These are phyloP conservation scores for Tetragonia tetragonoides DNA, from an alignment of 148 eudicot species.

Conservation along the genomic window DNA sequence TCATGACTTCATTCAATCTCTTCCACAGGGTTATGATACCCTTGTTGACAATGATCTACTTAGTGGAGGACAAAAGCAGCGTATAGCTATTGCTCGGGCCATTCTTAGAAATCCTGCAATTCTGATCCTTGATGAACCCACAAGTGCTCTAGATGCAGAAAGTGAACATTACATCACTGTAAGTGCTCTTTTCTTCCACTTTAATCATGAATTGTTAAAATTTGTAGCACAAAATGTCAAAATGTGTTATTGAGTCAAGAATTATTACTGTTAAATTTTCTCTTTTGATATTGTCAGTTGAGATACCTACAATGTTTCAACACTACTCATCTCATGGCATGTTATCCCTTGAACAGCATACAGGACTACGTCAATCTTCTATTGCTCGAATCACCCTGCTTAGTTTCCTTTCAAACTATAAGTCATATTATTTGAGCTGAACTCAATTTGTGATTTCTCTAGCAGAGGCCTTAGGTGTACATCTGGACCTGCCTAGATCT, in stretches of 20 bases:
- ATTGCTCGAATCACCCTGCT: too few species aligned
- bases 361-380: too few species aligned
- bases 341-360: too few species aligned
- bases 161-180: conserved; percentile 44
- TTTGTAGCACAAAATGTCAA: neutral
- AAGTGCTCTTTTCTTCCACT: conserved; percentile 7
- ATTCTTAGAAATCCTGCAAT: conserved; percentile 43
- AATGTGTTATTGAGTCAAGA: neutral
- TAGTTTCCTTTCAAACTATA: too few species aligned
- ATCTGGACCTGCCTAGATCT: too few species aligned
- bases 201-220: neutral
- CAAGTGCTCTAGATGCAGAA: conserved; percentile 58
- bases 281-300: too few species aligned
- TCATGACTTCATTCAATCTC: conserved; percentile 50
- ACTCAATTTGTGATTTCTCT: too few species aligned
- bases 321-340: too few species aligned
- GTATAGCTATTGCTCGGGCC: conserved; percentile 56
- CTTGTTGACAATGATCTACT: conserved; percentile 41
- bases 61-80: conserved; percentile 59
- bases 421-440: too few species aligned
- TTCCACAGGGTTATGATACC: conserved; percentile 48
- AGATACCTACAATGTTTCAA: too few species aligned
- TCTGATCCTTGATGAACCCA: conserved; percentile 49
- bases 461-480: too few species aligned
- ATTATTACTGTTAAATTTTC: too few species aligned